These are phyloP conservation scores for Cenchrus purpureus DNA, from an alignment of 176 grass and related monocot genomes.

Conservation along the genomic window DNA sequence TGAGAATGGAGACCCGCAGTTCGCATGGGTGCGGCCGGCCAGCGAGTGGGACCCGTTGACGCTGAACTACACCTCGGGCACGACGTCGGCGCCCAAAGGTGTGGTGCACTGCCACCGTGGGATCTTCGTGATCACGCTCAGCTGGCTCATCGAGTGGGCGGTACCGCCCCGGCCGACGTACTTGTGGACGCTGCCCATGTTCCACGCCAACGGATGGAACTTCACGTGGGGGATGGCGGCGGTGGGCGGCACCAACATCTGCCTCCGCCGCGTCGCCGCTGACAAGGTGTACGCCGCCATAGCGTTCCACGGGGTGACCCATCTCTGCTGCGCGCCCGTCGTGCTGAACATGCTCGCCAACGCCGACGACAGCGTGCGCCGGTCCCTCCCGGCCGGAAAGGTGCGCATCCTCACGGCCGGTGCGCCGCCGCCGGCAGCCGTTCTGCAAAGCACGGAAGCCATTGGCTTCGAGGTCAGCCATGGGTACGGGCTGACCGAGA, in stretches of 20 bases:
- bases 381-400: slow-evolving; percentile 40
- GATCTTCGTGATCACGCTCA: slow-evolving; percentile 55
- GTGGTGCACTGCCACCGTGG: slow-evolving; percentile 88
- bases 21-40: slow-evolving; percentile 45
- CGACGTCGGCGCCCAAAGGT: slow-evolving; percentile 85
- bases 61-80: slow-evolving; percentile 94
- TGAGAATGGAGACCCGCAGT: slow-evolving; percentile 51
- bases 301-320: slow-evolving; percentile 45
- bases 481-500: slow-evolving; percentile 84
- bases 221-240: slow-evolving; percentile 86
- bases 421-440: slow-evolving; percentile 67
- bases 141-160: slow-evolving; percentile 60
- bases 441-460: slow-evolving; percentile 63
- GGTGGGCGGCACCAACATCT: slow-evolving; percentile 76
- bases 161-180: slow-evolving; percentile 62
- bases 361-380: slow-evolving; percentile 43
- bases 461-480: slow-evolving; percentile 75
- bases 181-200: slow-evolving; percentile 92
- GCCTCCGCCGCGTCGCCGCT: slow-evolving; percentile 73
- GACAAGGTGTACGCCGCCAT: slow-evolving; percentile 50
- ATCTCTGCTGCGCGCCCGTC: slow-evolving; percentile 89
- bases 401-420: slow-evolving; percentile 67
- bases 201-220: slow-evolving; percentile 92
- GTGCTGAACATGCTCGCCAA: slow-evolving; percentile 94
- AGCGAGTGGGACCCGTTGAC: slow-evolving; percentile 71